Evolutionary conservation across 495 filamentous ascomycete species (phyloP).

Genomic region (Penicillium riverlandense): DNA sequence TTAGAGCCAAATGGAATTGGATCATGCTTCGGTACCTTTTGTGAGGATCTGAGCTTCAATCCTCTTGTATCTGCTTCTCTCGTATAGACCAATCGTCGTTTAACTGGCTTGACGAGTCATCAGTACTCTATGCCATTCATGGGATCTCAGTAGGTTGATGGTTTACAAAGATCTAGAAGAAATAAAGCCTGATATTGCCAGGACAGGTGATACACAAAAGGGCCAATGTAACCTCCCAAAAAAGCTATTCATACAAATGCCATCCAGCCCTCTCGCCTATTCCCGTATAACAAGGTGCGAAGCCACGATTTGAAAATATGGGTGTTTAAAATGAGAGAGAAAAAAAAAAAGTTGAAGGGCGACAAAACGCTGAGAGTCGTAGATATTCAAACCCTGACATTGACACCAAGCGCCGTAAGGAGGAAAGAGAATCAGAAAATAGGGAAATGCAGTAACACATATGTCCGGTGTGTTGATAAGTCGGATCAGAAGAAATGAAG

Average conservation of each 20-base stretch:
- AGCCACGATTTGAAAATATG: neutral
- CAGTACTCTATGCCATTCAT: no score
- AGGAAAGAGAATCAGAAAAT: no score
- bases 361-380: neutral
- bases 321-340: neutral
- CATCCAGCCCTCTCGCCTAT: slow-evolving; percentile 1
- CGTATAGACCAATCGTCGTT: neutral
- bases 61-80: neutral
- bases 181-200: no score
- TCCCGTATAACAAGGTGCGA: neutral
- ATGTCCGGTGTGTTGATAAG: neutral
- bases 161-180: no score
- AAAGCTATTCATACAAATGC: slow-evolving; percentile 17
- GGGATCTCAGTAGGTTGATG: no score
- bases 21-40: slow-evolving; percentile 2
- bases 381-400: no score
- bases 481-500: no score
- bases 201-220: no score
- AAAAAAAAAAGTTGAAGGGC: neutral
- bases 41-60: neutral
- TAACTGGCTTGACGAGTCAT: no score
- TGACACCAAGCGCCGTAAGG: no score
- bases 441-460: neutral
- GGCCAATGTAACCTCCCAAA: neutral
- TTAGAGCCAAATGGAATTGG: slow-evolving; percentile 12